Conservation (phyloP, 306 rosid species). For the Acacia acuminata region DNA sequence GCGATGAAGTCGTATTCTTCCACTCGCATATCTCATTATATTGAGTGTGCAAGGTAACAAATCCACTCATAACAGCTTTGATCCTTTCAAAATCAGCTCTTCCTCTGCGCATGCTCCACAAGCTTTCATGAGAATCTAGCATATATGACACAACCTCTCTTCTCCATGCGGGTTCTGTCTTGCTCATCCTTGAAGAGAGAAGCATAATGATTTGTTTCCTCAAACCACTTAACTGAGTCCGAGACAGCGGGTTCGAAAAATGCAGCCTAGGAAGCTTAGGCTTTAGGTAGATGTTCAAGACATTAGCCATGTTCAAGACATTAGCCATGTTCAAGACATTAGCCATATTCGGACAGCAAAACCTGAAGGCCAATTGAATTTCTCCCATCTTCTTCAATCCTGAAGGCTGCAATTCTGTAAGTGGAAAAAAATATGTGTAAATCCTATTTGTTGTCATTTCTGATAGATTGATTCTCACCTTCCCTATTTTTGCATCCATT, state of each 20-base stretch:
- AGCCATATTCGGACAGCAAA: background rate
- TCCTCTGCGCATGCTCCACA: slow-evolving; percentile 47
- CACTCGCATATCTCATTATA: slow-evolving; percentile 33
- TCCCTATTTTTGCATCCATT: slow-evolving; percentile 39
- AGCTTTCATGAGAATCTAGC: slow-evolving; percentile 32
- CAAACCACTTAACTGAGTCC: slow-evolving; percentile 4
- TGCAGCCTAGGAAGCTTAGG: slow-evolving; percentile 37
- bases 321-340: slow-evolving; percentile 5
- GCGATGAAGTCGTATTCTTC: slow-evolving; percentile 11
- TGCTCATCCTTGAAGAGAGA: slow-evolving; percentile 27
- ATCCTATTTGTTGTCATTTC: slow-evolving; percentile 12
- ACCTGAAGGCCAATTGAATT: slow-evolving; percentile 43
- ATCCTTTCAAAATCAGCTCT: slow-evolving; percentile 42
- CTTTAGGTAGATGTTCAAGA: slow-evolving; percentile 20
- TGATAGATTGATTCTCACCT: slow-evolving; percentile 35
- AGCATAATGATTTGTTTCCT: slow-evolving; percentile 33
- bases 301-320: background rate
- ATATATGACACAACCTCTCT: slow-evolving; percentile 41
- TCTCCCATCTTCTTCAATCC: slow-evolving; percentile 44
- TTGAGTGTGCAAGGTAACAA: background rate
- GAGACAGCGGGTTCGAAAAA: slow-evolving; percentile 21
- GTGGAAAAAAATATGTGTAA: slow-evolving; percentile 35
- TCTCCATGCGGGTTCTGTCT: slow-evolving; percentile 30
- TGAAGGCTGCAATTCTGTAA: slow-evolving; percentile 36
- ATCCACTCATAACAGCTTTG: slow-evolving; percentile 4